Evolutionary conservation across 257 asterid genomes (phyloP), one percentile per base, ranked within the genome.

Genomic region (Rehmannia glutinosa): DNA sequence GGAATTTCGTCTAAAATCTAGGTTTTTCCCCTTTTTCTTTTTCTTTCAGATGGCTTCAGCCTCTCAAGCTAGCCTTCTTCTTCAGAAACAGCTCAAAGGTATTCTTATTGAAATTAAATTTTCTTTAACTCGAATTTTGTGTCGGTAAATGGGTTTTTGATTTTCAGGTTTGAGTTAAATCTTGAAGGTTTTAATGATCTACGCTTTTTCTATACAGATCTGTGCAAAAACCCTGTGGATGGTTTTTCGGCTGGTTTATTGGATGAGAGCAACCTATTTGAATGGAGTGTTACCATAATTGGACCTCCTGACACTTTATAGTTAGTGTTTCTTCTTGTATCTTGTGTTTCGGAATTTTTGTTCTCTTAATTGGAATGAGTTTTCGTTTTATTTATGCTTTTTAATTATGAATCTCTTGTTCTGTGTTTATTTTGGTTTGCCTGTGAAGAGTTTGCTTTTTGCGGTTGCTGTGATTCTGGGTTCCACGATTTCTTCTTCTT

Each of bases 231-330:
- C 54, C 99, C 99, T 0, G 99, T 93, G 16, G 99, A 88, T 72
- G 99, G 99, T 52, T 93, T 93, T 70, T 93, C 99, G 59, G 99
- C 99, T 56, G 99, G 99, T 60, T 81, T 93, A 77, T 80, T 86
- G 61, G 96, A 93, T 47, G 97, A 93, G 67, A 77, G 33, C 60
- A 90, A 93, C 80, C 74, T 93, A 28, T 93, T 88, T 64, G 99
- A 93, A 84, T 93, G 99, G 99, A 90, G 92, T 69, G 99, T 93
- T 8, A 90, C 99, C 19, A 74, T 93, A 35, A 93, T 93, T 75
- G 99, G 99, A 45, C 99, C 99, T 13, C 99, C 97, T 6, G 99
- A 90, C 58, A 93, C 99, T 46, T 65, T 93, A 28, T 93, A 90
- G 99, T 94, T 72, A 86, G 99, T 73, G 10, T 17, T 50, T 72